These are phyloP conservation scores for Davidsoniella neocaledoniae DNA, from an alignment of 2,329 filamentous ascomycete genomes.

Conservation along the genomic window DNA sequence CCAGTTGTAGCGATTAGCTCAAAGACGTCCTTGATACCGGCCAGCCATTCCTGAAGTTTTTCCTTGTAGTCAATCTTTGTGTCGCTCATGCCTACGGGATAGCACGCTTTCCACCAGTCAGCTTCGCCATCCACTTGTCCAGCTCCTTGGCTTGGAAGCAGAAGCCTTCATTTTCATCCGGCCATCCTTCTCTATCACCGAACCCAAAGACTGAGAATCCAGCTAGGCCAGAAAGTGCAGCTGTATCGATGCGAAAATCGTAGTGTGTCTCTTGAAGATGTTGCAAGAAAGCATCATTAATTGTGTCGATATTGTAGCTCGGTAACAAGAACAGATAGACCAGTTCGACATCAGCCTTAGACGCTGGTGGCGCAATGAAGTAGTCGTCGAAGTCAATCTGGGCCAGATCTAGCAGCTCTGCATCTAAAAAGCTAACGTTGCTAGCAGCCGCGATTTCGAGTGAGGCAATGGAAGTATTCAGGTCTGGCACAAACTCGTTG, in stretches of 20 bases:
- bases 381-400: conserved; percentile 87
- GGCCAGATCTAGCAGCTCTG: conserved; percentile 59
- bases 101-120: conserved; percentile 79
- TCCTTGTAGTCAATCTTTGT: conserved; percentile 54
- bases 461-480: conserved; percentile 35
- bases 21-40: conserved; percentile 57
- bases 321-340: conserved; percentile 79
- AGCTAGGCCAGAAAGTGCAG: conserved; percentile 55
- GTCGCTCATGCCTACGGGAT: conserved; percentile 76
- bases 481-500: conserved; percentile 38
- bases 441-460: conserved; percentile 21
- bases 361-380: conserved; percentile 62
- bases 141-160: conserved; percentile 83
- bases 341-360: conserved; percentile 36
- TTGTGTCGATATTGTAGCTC: conserved; percentile 89
- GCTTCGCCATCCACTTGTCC: conserved; percentile 93
- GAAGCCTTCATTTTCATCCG: conserved; percentile 75
- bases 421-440: conserved; percentile 28
- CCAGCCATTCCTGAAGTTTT: conserved; percentile 59
- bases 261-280: conserved; percentile 86
- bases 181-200: conserved; percentile 83
- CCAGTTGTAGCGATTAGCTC: conserved; percentile 43
- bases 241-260: conserved; percentile 90
- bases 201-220: conserved; percentile 93
- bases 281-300: conserved; percentile 72